These are phyloP conservation scores for Geranium incanum DNA, from an alignment of 441 rosid genomes.

Conservation along the genomic window DNA sequence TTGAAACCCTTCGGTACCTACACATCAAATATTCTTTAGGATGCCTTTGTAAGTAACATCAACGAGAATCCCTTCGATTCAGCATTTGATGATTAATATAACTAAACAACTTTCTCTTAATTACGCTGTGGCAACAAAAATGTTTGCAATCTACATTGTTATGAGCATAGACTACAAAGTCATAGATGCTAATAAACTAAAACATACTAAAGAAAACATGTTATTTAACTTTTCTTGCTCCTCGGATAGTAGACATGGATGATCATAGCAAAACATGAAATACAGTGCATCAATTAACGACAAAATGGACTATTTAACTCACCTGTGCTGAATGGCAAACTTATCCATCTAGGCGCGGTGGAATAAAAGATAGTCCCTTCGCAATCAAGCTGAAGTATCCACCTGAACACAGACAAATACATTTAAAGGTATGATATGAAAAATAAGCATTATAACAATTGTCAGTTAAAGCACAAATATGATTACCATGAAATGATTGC, in stretches of 20 bases:
- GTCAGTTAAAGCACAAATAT: conserved; percentile 6
- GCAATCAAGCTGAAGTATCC: conserved; percentile 85
- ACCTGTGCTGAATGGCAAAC: conserved; percentile 38
- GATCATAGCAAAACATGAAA: not conserved
- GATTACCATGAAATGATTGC: conserved; percentile 81
- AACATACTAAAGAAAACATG: not conserved
- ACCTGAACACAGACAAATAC: conserved; percentile 42
- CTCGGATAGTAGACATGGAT: not conserved
- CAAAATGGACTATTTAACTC: conserved; percentile 16
- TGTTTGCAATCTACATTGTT: not conserved
- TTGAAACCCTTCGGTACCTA: conserved; percentile 8
- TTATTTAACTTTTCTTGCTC: conserved; percentile 4
- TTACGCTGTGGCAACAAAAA: not conserved
- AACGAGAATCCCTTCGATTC: not conserved
- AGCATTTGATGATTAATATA: conserved; percentile 1
- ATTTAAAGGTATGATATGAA: not conserved
- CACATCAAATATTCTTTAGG: conserved; percentile 7
- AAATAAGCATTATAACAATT: not conserved
- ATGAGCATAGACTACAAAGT: not conserved
- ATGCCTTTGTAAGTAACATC: conserved; percentile 8
- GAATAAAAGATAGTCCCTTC: conserved; percentile 83
- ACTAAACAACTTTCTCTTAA: not conserved
- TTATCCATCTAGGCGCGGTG: conserved; percentile 81
- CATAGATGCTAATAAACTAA: conserved; percentile 7
- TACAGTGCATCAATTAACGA: not conserved